These are phyloP conservation scores for Corynascus novoguineensis DNA, from an alignment of 495 filamentous ascomycete species.

Conservation along the genomic window DNA sequence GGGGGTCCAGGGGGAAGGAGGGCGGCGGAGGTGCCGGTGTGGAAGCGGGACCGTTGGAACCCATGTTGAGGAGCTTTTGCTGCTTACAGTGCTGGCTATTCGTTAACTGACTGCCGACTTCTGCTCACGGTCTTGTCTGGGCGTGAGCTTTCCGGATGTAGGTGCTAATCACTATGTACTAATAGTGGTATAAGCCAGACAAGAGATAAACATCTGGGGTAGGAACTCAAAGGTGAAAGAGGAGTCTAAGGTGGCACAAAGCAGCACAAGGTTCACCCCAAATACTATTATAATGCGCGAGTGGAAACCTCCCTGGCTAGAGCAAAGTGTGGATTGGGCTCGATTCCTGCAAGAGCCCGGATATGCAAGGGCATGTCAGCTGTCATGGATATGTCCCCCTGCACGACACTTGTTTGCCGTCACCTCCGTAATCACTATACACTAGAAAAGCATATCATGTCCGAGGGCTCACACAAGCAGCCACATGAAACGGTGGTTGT, in stretches of 20 bases:
- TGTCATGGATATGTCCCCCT: too few relatives aligned
- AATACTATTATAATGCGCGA: neutral
- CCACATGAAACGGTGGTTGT: neutral
- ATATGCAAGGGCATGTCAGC: neutral
- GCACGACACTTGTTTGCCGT: too few relatives aligned
- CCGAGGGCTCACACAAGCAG: too few relatives aligned
- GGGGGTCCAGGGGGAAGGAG: constrained; percentile 10
- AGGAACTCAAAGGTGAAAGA: neutral
- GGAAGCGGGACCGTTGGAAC: constrained; percentile 7
- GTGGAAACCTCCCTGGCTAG: neutral
- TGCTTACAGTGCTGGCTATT: too few relatives aligned
- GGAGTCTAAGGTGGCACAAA: neutral
- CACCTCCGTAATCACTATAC: too few relatives aligned
- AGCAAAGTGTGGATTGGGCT: neutral
- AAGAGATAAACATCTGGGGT: neutral
- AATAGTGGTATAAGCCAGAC: neutral
- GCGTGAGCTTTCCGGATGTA: neutral
- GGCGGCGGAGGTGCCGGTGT: neutral
- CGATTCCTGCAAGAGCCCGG: neutral
- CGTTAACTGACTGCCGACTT: too few relatives aligned
- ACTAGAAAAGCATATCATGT: too few relatives aligned
- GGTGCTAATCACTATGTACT: neutral
- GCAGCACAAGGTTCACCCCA: neutral
- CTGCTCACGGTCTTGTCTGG: neutral
- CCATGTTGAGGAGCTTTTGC: constrained; percentile 12